Base-by-base conservation (phyloP, 2,329 filamentous ascomycete species). In the Fusarium tjaetaba region DNA sequence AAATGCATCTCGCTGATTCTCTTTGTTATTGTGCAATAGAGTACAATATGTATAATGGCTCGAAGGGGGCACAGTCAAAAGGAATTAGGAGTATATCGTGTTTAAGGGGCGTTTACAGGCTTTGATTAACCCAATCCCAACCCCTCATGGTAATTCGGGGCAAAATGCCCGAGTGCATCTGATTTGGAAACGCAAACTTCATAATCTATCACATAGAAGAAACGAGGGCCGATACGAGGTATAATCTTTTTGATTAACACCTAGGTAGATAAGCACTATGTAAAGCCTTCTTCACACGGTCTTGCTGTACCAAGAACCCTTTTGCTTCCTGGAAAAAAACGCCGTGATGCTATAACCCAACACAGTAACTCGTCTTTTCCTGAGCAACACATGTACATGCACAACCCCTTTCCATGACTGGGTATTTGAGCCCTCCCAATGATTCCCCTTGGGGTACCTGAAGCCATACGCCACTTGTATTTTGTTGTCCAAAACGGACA, bases 401-500 rank as follows among this genome's bases (percentile, higher is more conserved):
- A 48, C 56, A 51, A 38, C 65, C 68, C 72, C 45, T 30, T 63
- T 60, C 73, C 59, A 46, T 57, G 45, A 62, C 53, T 65, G 51
- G 61, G 64, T 69, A 67, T 76, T 71, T 70, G 65, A 67, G 61
- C 61, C 68, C 59, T 77, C 73, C 52, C 65, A 28, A 53, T 68
- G 57, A 55, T 60, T 65, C 67, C 72, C 70, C 41, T 53, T 49
- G 36, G 64, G 63, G 55, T 61, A 61, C 59, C 45, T 70, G 55
- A 58, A 68, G 42, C 70, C 65, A 63, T 74, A 72, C 74, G 73
- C 77, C 74, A 60, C 68, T 67, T 69, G 71, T 68, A 39, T 73
- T 74, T 78, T 72, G 61, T 65, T 71, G 66, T 78, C 77, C 71
- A 74, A 76, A 70, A 62, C 61, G 57, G 64, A 75, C 69, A 69